phyloP scores from a whole-genome alignment of 495 filamentous ascomycete genomes.

The Podospora fimiseda region DNA sequence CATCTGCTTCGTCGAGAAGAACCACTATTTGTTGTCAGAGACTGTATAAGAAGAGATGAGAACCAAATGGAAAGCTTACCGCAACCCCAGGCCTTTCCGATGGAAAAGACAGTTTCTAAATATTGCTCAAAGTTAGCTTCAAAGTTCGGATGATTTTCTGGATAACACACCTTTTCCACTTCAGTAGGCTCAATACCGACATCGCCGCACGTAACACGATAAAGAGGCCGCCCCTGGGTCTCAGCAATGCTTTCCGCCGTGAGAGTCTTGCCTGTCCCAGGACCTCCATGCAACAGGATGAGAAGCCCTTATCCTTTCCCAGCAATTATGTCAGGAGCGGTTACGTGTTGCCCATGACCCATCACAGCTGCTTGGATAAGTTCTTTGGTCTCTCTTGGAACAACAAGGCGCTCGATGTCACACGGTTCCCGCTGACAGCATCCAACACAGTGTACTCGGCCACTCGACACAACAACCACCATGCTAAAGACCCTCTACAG shows the following conservation, averaged over 20 bases:
- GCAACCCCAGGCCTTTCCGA: constrained; percentile 40
- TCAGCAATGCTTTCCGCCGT: constrained; percentile 11
- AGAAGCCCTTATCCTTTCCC: constrained; percentile 11
- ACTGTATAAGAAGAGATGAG: too few relatives aligned
- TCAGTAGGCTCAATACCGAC: constrained; percentile 16
- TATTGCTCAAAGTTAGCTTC: constrained; percentile 11
- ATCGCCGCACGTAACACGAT: constrained; percentile 9
- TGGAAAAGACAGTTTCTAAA: constrained; percentile 32
- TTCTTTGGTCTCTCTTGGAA: not conserved
- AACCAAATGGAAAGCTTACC: not conserved
- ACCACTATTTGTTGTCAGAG: too few relatives aligned
- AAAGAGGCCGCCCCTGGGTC: constrained; percentile 1
- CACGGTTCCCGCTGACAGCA: too few relatives aligned
- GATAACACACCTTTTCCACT: constrained; percentile 33
- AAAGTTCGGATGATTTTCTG: not conserved
- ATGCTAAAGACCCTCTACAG: too few relatives aligned
- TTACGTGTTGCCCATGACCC: not conserved
- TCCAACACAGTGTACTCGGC: too few relatives aligned
- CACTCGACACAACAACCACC: too few relatives aligned
- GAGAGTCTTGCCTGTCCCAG: constrained; percentile 11
- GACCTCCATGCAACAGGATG: constrained; percentile 10
- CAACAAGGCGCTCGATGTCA: not conserved
- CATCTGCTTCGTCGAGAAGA: constrained; percentile 52
- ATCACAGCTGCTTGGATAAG: constrained; percentile 1
- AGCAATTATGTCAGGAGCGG: constrained; percentile 4